These are phyloP conservation scores for Boletellus deceptivus DNA, from an alignment of 1,284 basidiomycete species.

Conservation along the genomic window DNA sequence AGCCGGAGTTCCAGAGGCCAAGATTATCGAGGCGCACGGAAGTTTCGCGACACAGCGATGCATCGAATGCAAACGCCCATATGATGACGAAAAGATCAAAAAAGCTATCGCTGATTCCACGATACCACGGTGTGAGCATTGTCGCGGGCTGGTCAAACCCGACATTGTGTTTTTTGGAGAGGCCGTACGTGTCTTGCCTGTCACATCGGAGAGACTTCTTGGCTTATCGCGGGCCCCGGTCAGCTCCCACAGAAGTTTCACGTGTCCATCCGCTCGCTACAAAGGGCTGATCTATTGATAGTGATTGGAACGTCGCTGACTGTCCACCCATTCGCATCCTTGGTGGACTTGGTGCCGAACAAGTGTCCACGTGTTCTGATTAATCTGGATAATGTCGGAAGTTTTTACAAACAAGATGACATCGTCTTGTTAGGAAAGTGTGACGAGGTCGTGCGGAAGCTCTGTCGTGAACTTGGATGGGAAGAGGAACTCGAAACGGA, in stretches of 20 bases:
- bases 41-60: conserved; percentile 85
- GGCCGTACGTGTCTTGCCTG: conserved; percentile 42
- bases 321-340: conserved; percentile 73
- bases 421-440: conserved; percentile 65
- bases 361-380: conserved; percentile 59
- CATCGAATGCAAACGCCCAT: conserved; percentile 63
- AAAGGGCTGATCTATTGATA: conserved; percentile 80
- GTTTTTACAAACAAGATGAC: conserved; percentile 53
- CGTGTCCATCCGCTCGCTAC: conserved; percentile 45
- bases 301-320: conserved; percentile 91
- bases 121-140: conserved; percentile 65
- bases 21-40: conserved; percentile 93
- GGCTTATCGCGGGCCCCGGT: conserved; percentile 4
- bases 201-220: neutral
- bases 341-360: conserved; percentile 49
- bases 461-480: conserved; percentile 70
- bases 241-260: conserved; percentile 64
- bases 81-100: conserved; percentile 68
- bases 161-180: conserved; percentile 97
- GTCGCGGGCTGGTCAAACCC: conserved; percentile 80
- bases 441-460: conserved; percentile 57
- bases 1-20: conserved; percentile 72
- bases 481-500: conserved; percentile 54
- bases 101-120: conserved; percentile 47
- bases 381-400: conserved; percentile 65